Evolutionary conservation across 192 early-diverging fungal species (phyloP), one percentile per base, ranked within the genome.

Genomic region (Dissophora ornata): DNA sequence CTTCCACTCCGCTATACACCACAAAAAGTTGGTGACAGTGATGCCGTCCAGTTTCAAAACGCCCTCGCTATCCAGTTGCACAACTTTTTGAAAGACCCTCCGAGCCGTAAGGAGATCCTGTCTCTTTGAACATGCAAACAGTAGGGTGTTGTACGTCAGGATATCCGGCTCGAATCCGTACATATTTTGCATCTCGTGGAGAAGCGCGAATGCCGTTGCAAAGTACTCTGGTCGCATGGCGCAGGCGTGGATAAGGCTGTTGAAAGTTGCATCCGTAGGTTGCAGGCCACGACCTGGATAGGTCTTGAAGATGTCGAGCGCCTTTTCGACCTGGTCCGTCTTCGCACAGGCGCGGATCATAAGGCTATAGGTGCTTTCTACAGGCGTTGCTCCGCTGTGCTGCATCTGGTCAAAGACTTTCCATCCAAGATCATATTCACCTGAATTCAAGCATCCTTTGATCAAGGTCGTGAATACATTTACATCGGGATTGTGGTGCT

Each of bases 301-400:
- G 63, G 97, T 93, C 57, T 89, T 86, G 82, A 96, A 97, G 47
- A 99, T 80, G 62, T 96, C 93, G 53, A 99, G 85, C 8, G 97
- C 97, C 38, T 84, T 81, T 65, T 99, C 97, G n/a, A 92, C 90
- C 52, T 97, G 88, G 40, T 87, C 85, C 30, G 87, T 89, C 69
- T 90, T 88, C 8, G 94, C 90, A 66, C 96, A 97, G 1, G 95
- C 94, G 62, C 92, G 89, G 36, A 99, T 94, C 96, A 99, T 97
- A 25, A 96, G 79, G 19, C 87, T 89, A 64, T 94, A 99, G 7
- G 88, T 86, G 0, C 89, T 85, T 51, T 91, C 88, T 67, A 95
- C 92, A 0, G 97, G 94, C 50, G 87, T 79, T 30, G 88, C 86
- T 24, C 91, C 87, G 49, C 94, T 90, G 19, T 84, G 80, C 49